phyloP scores from a whole-genome alignment of 345 rosid genomes.

The Rubroshorea leprosula region DNA sequence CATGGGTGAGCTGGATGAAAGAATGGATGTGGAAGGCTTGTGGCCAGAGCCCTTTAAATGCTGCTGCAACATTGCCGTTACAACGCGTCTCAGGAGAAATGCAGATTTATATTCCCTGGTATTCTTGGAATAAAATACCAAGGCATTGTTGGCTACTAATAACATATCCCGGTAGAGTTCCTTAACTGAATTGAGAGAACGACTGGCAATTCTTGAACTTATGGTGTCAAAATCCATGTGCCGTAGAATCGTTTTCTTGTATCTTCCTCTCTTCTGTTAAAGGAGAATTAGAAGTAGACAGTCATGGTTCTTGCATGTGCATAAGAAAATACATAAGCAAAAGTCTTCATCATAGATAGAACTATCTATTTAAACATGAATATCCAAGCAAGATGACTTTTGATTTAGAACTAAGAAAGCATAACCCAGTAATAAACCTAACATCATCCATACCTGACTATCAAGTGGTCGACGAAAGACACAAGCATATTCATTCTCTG shows the following conservation, averaged over 20 bases:
- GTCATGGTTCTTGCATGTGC: too few species aligned
- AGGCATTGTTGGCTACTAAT: conserved; percentile 67
- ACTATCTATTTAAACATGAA: too few species aligned
- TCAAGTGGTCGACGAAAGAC: conserved; percentile 66
- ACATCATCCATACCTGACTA: conserved; percentile 59
- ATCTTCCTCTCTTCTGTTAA: conserved; percentile 86
- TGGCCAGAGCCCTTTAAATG: conserved; percentile 29
- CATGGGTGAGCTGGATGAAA: conserved; percentile 19
- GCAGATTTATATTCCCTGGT: conserved; percentile 86
- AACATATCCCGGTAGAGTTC: conserved; percentile 70
- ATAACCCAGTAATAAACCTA: too few species aligned
- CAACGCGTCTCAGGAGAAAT: conserved; percentile 44
- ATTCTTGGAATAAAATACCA: conserved; percentile 66
- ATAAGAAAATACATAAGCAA: too few species aligned
- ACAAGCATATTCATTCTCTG: conserved; percentile 46
- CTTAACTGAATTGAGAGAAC: conserved; percentile 35
- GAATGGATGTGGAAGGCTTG: conserved; percentile 22
- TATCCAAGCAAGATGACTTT: too few species aligned
- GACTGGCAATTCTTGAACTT: conserved; percentile 47
- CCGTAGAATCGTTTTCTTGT: conserved; percentile 64
- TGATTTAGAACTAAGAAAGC: too few species aligned
- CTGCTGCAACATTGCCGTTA: conserved; percentile 39
- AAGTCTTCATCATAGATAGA: too few species aligned
- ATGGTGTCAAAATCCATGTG: conserved; percentile 75
- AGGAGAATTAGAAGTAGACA: conserved; percentile 3